A percentile compares a stretch with the other conserved stretches of the same genome.
phyloP scores from a whole-genome alignment of 2,329 filamentous ascomycete species.

The Aquanectria penicillioides region DNA sequence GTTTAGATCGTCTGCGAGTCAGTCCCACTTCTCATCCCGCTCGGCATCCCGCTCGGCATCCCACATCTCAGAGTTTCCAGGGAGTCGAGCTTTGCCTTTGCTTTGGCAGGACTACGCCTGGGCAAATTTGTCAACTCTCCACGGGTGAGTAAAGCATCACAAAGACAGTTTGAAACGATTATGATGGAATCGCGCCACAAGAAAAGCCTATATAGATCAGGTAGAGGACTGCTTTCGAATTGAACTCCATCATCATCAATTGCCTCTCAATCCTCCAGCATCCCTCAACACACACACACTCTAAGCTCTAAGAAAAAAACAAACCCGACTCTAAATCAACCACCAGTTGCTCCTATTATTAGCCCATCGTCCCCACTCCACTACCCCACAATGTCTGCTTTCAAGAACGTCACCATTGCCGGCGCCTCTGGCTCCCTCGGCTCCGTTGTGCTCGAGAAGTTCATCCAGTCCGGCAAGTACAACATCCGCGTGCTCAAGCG shows the following conservation, averaged over 20 bases:
- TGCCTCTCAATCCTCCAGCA: too few species aligned
- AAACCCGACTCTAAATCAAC: background rate
- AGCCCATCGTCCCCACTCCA: too few species aligned
- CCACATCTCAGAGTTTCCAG: constrained; percentile 14
- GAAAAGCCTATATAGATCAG: constrained; percentile 6
- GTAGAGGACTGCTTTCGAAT: background rate
- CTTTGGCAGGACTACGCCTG: too few species aligned
- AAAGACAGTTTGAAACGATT: background rate
- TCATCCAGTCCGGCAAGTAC: constrained; percentile 47
- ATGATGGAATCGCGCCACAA: background rate
- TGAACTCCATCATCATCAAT: background rate
- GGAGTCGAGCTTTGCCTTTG: background rate
- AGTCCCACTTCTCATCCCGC: constrained; percentile 4
- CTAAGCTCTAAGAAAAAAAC: too few species aligned
- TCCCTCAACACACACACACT: constrained; percentile 7
- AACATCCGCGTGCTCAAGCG: constrained; percentile 50
- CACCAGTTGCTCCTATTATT: background rate
- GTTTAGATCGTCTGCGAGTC: background rate
- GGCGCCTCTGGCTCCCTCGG: constrained; percentile 52
- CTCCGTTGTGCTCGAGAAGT: constrained; percentile 41
- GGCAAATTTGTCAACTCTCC: constrained; percentile 6
- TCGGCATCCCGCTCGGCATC: constrained; percentile 27
- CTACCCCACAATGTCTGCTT: constrained; percentile 39
- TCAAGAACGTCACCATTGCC: constrained; percentile 51
- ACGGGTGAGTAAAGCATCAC: background rate